Evolutionary conservation across 164 flowering plant genomes (phyloP).

Genomic region (Aristolochia contorta): DNA sequence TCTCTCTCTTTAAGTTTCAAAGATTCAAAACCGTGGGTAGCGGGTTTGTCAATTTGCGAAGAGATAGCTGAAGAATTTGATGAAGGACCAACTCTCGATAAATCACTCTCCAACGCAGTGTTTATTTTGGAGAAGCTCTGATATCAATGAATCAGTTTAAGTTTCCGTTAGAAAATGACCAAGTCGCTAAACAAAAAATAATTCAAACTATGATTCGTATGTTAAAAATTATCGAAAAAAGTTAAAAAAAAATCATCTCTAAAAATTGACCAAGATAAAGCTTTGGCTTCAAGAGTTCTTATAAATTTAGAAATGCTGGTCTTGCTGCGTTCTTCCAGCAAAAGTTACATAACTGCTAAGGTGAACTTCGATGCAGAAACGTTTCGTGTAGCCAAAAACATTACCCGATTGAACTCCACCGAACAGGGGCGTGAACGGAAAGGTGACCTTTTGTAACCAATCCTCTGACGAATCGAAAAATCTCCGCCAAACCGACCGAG

Average conservation of each 20-base stretch:
- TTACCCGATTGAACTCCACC: slow-evolving; percentile 21
- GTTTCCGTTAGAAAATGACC: not conserved
- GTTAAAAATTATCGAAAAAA: not conserved
- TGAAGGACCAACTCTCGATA: slow-evolving; percentile 12
- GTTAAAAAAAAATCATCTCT: not conserved
- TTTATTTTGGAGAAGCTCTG: slow-evolving; percentile 32
- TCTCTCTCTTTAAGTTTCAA: slow-evolving; percentile 14
- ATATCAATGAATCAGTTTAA: not conserved
- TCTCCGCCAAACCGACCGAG: slow-evolving; percentile 10
- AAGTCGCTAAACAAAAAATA: not conserved
- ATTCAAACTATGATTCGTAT: not conserved
- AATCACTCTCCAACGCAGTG: slow-evolving; percentile 10
- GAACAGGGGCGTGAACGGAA: slow-evolving; percentile 11
- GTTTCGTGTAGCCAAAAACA: not conserved
- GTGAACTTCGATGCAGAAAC: not conserved
- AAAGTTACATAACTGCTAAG: not conserved
- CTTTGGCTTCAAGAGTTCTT: not conserved
- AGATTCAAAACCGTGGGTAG: slow-evolving; percentile 14
- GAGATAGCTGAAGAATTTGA: slow-evolving; percentile 13
- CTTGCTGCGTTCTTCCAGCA: not conserved
- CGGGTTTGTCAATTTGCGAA: slow-evolving; percentile 16
- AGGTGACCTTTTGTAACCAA: slow-evolving; percentile 8
- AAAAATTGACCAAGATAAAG: not conserved
- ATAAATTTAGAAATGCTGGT: not conserved
- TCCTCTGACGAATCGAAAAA: slow-evolving; percentile 10